phyloP scores from a whole-genome alignment of 2,329 filamentous ascomycete genomes.

The Dactylonectria estremocensis region DNA sequence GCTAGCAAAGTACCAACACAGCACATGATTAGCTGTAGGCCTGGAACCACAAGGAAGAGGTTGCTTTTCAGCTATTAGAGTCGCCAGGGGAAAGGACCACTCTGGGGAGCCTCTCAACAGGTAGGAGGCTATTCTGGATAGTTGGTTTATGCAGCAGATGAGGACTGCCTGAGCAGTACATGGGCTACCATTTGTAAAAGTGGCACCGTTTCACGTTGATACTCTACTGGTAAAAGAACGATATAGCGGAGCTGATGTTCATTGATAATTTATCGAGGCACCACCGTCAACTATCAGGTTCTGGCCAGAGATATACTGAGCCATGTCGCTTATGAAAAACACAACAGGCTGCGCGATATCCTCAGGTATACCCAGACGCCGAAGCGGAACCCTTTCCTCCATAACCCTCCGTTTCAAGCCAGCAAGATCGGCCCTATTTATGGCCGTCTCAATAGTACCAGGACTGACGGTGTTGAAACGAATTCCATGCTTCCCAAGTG shows the following conservation, averaged over 20 bases:
- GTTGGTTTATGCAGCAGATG: too few species aligned
- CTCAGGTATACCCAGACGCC: slow-evolving; percentile 18
- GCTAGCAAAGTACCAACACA: too few species aligned
- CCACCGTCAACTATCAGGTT: slow-evolving; percentile 21
- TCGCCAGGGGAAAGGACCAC: too few species aligned
- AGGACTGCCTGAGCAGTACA: background rate
- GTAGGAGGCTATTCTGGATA: too few species aligned
- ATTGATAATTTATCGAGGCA: slow-evolving; percentile 1
- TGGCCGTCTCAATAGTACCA: slow-evolving; percentile 12
- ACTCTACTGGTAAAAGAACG: too few species aligned
- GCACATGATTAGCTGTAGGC: too few species aligned
- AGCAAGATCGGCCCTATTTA: slow-evolving; percentile 23
- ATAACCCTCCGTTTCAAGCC: slow-evolving; percentile 19
- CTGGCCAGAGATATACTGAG: slow-evolving; percentile 20
- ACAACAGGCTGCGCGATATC: slow-evolving; percentile 23
- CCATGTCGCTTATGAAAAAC: slow-evolving; percentile 20
- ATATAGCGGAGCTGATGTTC: background rate
- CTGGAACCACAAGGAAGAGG: too few species aligned
- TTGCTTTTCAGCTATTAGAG: too few species aligned
- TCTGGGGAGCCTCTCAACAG: too few species aligned
- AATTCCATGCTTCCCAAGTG: slow-evolving; percentile 8
- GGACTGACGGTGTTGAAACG: slow-evolving; percentile 20
- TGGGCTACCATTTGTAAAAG: background rate
- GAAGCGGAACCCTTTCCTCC: slow-evolving; percentile 20
- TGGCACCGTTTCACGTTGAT: too few species aligned